Evolutionary conservation across 495 filamentous ascomycete species (phyloP), one percentile per base, ranked within the genome.

Genomic region (Penicillium ucsense): DNA sequence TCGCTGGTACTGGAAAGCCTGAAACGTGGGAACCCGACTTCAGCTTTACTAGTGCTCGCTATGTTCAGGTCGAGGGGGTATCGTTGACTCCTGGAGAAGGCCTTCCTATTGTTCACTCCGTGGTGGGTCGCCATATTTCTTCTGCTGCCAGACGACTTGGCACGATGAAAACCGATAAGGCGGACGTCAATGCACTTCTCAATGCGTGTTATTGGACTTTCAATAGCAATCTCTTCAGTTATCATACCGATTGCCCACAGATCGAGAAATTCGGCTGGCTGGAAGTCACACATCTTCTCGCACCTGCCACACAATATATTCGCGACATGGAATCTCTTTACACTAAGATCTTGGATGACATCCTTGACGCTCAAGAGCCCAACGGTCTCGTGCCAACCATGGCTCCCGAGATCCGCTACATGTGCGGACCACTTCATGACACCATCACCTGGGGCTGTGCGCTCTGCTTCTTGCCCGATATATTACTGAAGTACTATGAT

Each of bases 191-290:
- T 27, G 37, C 50, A 2, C 43, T 63, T 6, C 46, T 63, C 5
- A 63, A 56, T 11, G 60, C 60, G 31, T 47, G 50, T 9, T 57
- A 54, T 38, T 63, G 60, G 60, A 49, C 52, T 0, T 63, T 63
- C 41, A 46, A 38, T 31, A 57, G 54, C n/a, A 63, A 63, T 39
- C 39, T 63, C 7, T 63, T 63, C 47, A 63, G 60, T 36, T 63
- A 63, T 40, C 60, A 63, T 40, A 63, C 60, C 11, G 60, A 63
- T 41, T 63, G 60, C 38, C 60, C 60, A 8, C 60, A 63, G 45
- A 63, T 63, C 32, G 60, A 63, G 47, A 63, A 63, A 30, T 63
- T 63, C 35, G 60, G 60, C 7, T 63, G 60, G 60, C 46, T 63
- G 8, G 60, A 63, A 43, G 60, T 63, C 31, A 63, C 60, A 0